Conservation (phyloP, 345 rosid genomes). For the Angophora floribunda region DNA sequence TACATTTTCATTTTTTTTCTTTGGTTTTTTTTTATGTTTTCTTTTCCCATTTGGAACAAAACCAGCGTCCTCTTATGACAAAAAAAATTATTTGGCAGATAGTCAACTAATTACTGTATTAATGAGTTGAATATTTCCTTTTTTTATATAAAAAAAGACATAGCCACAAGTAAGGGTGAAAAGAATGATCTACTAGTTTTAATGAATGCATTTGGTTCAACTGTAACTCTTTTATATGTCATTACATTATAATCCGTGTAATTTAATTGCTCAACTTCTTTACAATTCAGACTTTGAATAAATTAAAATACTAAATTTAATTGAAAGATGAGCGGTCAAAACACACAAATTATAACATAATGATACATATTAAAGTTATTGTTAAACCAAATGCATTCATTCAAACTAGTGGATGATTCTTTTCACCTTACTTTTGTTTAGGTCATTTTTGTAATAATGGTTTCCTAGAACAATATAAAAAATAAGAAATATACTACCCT, state of each 20-base stretch:
- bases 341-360: neutral
- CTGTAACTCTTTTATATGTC: neutral
- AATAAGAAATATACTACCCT: neutral
- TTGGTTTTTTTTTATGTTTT: neutral
- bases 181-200: neutral
- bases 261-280: neutral
- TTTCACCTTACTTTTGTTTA: neutral
- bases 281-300: neutral
- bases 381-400: neutral
- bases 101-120: neutral
- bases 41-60: neutral
- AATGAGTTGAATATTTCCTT: neutral
- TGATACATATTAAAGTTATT: neutral
- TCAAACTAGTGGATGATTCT: neutral
- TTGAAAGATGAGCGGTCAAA: neutral
- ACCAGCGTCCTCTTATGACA: neutral
- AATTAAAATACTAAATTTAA: neutral
- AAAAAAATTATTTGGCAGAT: neutral
- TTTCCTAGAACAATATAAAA: neutral
- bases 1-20: neutral
- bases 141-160: neutral
- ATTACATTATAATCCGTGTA: neutral
- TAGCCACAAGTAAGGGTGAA: neutral
- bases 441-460: neutral
- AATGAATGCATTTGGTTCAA: neutral